These are phyloP conservation scores for Neurospora hispaniola DNA, from an alignment of 495 filamentous ascomycete species.

Conservation along the genomic window DNA sequence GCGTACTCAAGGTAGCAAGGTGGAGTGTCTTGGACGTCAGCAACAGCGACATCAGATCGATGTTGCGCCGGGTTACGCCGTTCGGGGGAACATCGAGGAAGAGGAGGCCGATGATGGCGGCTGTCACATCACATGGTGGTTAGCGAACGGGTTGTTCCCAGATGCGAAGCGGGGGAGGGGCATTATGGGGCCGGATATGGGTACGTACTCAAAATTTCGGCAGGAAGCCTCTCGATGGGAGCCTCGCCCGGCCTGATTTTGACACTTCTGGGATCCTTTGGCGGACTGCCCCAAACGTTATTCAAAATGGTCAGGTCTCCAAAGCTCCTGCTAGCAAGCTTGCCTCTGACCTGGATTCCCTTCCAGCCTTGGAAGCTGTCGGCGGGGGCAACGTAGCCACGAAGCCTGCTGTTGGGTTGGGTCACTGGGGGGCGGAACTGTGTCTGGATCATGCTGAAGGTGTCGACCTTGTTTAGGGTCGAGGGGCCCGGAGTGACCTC, in stretches of 20 bases:
- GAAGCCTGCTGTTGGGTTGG: constrained; percentile 35
- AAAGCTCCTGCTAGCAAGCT: constrained; percentile 61
- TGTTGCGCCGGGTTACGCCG: constrained; percentile 67
- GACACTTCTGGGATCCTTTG: constrained; percentile 15
- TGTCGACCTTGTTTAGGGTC: not conserved
- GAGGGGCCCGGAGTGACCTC: constrained; percentile 8
- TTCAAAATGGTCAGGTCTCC: constrained; percentile 52
- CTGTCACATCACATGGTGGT: constrained; percentile 29
- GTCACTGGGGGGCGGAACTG: constrained; percentile 38
- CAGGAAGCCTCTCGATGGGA: constrained; percentile 56
- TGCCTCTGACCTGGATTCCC: constrained; percentile 53
- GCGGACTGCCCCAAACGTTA: constrained; percentile 42
- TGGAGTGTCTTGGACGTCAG: constrained; percentile 68
- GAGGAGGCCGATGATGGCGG: constrained; percentile 65
- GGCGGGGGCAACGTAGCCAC: constrained; percentile 59
- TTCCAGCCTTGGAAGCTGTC: constrained; percentile 65
- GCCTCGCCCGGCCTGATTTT: constrained; percentile 28
- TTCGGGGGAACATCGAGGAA: constrained; percentile 69
- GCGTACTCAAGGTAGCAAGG: constrained; percentile 61
- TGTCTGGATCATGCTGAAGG: constrained; percentile 33
- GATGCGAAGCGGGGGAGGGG: constrained; percentile 1
- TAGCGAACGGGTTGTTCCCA: constrained; percentile 6
- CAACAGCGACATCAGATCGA: constrained; percentile 69
- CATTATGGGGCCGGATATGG: not conserved
- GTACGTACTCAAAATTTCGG: constrained; percentile 61